phyloP scores from a whole-genome alignment of 495 filamentous ascomycete species.

The Aspergillus campestris region DNA sequence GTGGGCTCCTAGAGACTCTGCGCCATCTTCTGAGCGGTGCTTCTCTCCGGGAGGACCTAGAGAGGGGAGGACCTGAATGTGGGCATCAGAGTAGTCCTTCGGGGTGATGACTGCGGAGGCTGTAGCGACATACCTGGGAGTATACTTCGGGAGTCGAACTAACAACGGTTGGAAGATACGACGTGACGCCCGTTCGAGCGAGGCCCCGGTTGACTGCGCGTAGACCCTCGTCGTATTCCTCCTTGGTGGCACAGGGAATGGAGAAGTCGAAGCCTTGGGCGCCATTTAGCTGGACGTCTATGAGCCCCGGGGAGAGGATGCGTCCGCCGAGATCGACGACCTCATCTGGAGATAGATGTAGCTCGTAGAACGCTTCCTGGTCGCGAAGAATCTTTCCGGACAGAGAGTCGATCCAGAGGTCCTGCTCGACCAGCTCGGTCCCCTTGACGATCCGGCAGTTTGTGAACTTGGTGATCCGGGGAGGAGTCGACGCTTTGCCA shows the following conservation, averaged over 20 bases:
- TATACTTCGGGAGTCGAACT: conserved; percentile 65
- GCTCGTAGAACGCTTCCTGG: conserved; percentile 67
- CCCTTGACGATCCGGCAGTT: conserved; percentile 66
- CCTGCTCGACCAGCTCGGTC: conserved; percentile 54
- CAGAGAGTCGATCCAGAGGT: conserved; percentile 69
- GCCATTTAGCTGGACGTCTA: conserved; percentile 82
- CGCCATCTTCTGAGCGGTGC: conserved; percentile 46
- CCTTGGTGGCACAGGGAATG: conserved; percentile 52
- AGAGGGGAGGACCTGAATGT: conserved; percentile 53
- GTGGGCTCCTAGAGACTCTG: conserved; percentile 77
- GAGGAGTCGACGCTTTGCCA: conserved; percentile 26
- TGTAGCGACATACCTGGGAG: conserved; percentile 34
- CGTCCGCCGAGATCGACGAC: conserved; percentile 66
- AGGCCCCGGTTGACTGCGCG: conserved; percentile 58
- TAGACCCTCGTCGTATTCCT: conserved; percentile 57
- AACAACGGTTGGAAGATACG: conserved; percentile 67
- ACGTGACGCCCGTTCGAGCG: conserved; percentile 70
- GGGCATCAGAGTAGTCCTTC: not conserved
- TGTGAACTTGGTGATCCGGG: conserved; percentile 70
- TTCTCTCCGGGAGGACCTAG: conserved; percentile 55
- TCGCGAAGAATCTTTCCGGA: conserved; percentile 69
- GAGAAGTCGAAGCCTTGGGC: conserved; percentile 84
- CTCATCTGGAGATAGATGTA: conserved; percentile 43
- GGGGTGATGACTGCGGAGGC: not conserved
- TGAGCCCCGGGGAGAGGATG: conserved; percentile 72